Evolutionary conservation across 768 basidiomycete genomes (phyloP).

Genomic region (Candolleomyces efflorescens): DNA sequence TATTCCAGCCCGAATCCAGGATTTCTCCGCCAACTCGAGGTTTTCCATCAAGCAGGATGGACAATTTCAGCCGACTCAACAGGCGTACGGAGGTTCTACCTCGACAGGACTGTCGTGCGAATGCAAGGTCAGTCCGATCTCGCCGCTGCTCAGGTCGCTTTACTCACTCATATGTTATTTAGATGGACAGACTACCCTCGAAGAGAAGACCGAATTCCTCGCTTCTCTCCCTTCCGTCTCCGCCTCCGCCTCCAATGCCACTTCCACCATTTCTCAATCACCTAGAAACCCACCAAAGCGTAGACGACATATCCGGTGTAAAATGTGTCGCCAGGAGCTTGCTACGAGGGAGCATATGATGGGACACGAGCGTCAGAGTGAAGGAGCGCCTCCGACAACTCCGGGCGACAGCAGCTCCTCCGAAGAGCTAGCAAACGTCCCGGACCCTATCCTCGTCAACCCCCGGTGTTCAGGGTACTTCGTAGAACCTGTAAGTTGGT

Average conservation of each 20-base stretch:
- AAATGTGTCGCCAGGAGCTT: constrained; percentile 49
- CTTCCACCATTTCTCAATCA: too few relatives aligned
- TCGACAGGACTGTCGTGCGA: constrained; percentile 69
- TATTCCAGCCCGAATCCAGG: constrained; percentile 76
- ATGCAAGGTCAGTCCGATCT: constrained; percentile 25
- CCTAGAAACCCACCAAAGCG: constrained; percentile 19
- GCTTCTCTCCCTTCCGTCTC: too few relatives aligned
- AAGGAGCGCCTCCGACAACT: constrained; percentile 48
- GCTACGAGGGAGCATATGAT: constrained; percentile 93
- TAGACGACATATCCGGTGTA: not conserved
- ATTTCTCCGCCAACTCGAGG: constrained; percentile 74
- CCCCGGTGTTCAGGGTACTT: constrained; percentile 95
- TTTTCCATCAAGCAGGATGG: constrained; percentile 72
- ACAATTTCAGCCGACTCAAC: constrained; percentile 66
- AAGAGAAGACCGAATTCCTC: too few relatives aligned
- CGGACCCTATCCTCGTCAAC: constrained; percentile 69
- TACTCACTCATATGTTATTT: too few relatives aligned
- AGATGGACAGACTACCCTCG: too few relatives aligned
- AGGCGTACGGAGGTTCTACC: constrained; percentile 75
- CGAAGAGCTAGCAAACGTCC: constrained; percentile 22
- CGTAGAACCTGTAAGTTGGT: constrained; percentile 77
- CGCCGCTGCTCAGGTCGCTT: too few relatives aligned
- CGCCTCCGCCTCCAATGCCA: too few relatives aligned
- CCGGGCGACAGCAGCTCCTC: constrained; percentile 40
- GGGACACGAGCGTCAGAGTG: constrained; percentile 49